phyloP scores from a whole-genome alignment of 2,329 filamentous ascomycete species.

The Hysterium pulicare region DNA sequence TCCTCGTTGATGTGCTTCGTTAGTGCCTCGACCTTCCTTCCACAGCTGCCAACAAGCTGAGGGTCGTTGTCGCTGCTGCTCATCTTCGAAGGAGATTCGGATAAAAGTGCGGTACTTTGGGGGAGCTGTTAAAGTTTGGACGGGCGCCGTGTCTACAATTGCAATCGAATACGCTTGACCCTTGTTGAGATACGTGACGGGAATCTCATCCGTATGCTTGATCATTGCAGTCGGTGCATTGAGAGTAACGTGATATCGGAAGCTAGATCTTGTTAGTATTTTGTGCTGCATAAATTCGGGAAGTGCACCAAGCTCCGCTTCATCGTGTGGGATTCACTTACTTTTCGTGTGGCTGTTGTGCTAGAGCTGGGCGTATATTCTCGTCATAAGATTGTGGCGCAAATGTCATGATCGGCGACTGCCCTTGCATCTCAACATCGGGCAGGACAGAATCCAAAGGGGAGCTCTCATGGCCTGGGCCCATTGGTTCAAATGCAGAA shows the following conservation, averaged over 20 bases:
- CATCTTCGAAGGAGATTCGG: constrained; percentile 95
- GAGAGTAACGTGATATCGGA: constrained; percentile 84
- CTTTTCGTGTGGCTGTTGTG: constrained; percentile 46
- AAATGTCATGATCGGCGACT: constrained; percentile 59
- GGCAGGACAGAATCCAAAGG: constrained; percentile 56
- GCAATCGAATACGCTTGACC: constrained; percentile 89
- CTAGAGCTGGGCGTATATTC: constrained; percentile 44
- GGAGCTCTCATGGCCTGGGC: constrained; percentile 63
- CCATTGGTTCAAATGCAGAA: constrained; percentile 74
- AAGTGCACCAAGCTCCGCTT: too few species aligned
- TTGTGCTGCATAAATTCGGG: too few species aligned
- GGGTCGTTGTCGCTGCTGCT: constrained; percentile 82
- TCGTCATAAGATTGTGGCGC: constrained; percentile 48
- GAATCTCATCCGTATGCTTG: constrained; percentile 83
- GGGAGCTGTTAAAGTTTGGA: constrained; percentile 53
- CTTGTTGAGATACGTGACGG: constrained; percentile 97
- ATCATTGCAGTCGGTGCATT: constrained; percentile 97
- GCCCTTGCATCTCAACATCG: constrained; percentile 60
- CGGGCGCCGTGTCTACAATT: constrained; percentile 71
- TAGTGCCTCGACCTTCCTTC: constrained; percentile 96
- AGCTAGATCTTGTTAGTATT: constrained; percentile 48
- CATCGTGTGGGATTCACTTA: constrained; percentile 38
- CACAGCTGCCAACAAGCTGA: constrained; percentile 83
- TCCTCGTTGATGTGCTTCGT: constrained; percentile 89
- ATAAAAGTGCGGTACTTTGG: constrained; percentile 84